Evolutionary conservation across 495 filamentous ascomycete genomes (phyloP).

Genomic region (Cairneyella variabilis): DNA sequence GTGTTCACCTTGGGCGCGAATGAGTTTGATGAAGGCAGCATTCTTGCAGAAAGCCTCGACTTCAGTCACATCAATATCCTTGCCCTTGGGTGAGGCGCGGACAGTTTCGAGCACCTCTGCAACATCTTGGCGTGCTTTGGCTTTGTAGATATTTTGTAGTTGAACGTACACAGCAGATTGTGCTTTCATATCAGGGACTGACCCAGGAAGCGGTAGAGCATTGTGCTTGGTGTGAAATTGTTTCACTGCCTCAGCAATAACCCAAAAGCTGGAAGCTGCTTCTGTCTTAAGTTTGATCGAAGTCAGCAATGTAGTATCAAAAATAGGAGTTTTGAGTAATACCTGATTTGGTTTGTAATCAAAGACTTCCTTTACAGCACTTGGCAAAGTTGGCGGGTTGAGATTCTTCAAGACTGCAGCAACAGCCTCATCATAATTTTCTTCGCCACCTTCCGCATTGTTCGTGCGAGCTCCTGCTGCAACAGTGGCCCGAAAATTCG

Average conservation of each 20-base stretch:
- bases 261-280: slow-evolving; percentile 68
- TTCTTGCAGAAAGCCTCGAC: slow-evolving; percentile 96
- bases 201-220: slow-evolving; percentile 78
- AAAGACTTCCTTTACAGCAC: slow-evolving; percentile 73
- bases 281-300: slow-evolving; percentile 24
- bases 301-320: slow-evolving; percentile 13
- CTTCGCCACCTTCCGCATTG: slow-evolving; percentile 84
- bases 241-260: slow-evolving; percentile 78
- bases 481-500: slow-evolving; percentile 69
- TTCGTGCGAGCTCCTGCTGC: slow-evolving; percentile 60
- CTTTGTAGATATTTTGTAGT: slow-evolving; percentile 91
- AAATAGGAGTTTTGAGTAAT: slow-evolving; percentile 20
- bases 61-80: slow-evolving; percentile 63
- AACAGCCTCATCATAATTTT: slow-evolving; percentile 94
- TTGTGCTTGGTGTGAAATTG: slow-evolving; percentile 67
- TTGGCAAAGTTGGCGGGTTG: slow-evolving; percentile 59
- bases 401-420: slow-evolving; percentile 84
- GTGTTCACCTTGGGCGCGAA: slow-evolving; percentile 43
- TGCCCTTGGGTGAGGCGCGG: slow-evolving; percentile 49
- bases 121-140: slow-evolving; percentile 76
- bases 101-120: slow-evolving; percentile 73
- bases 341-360: slow-evolving; percentile 51
- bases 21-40: slow-evolving; percentile 86
- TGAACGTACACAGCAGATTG: slow-evolving; percentile 86
- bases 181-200: slow-evolving; percentile 97